phyloP scores from a whole-genome alignment of 306 rosid genomes.

The Ziziphus jujuba region DNA sequence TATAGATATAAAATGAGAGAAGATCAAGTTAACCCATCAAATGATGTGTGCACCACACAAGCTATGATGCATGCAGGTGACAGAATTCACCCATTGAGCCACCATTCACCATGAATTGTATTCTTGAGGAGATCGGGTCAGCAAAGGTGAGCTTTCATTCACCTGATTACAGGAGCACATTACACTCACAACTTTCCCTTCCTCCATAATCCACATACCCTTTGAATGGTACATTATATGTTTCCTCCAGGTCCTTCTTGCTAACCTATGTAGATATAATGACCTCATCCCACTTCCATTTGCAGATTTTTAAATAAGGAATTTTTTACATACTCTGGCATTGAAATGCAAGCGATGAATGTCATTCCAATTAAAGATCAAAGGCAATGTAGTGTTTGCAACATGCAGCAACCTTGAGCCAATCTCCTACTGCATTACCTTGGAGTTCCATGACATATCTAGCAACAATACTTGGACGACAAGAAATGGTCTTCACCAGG shows the following conservation, averaged over 20 bases:
- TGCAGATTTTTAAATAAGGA: no score
- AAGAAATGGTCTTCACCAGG: conserved; percentile 73
- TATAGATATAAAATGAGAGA: no score
- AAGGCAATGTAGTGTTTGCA: conserved; percentile 87
- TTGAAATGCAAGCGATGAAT: conserved; percentile 70
- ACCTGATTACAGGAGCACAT: conserved; percentile 95
- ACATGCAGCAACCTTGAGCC: conserved; percentile 86
- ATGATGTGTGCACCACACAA: neutral
- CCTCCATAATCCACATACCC: conserved; percentile 62
- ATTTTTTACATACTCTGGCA: conserved; percentile 45
- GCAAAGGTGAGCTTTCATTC: conserved; percentile 86
- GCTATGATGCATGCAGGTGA: no score
- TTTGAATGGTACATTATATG: conserved; percentile 69
- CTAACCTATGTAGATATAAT: conserved; percentile 51
- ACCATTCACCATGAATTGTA: conserved; percentile 73
- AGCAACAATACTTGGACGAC: conserved; percentile 58
- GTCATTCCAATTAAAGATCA: conserved; percentile 78
- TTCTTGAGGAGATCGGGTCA: conserved; percentile 63
- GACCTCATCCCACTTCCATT: no score
- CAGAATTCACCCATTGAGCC: conserved; percentile 60
- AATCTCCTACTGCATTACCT: conserved; percentile 51
- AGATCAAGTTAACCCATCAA: no score
- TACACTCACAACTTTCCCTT: conserved; percentile 77
- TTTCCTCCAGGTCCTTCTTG: conserved; percentile 69
- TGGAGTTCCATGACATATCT: conserved; percentile 70